Evolutionary conservation across 2,329 filamentous ascomycete genomes (phyloP).

Genomic region (Sporothrix mexicana): DNA sequence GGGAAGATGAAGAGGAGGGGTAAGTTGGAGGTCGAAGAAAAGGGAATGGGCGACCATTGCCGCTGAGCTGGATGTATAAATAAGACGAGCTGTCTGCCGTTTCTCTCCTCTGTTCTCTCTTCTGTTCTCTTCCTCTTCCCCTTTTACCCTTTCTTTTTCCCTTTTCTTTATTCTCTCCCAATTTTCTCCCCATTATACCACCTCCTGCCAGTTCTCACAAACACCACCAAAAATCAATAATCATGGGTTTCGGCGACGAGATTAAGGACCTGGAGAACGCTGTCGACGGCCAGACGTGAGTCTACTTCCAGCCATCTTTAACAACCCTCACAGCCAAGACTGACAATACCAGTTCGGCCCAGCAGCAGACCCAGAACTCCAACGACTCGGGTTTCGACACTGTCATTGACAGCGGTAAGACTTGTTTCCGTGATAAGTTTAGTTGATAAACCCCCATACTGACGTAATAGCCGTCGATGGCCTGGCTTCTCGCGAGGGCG

Average conservation of each 20-base stretch:
- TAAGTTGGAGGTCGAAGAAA: not conserved
- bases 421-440: not conserved
- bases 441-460: not conserved
- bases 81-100: slow-evolving; percentile 2
- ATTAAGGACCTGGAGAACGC: slow-evolving; percentile 44
- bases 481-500: slow-evolving; percentile 45
- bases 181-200: not conserved
- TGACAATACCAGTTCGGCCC: slow-evolving; percentile 39
- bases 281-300: slow-evolving; percentile 43
- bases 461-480: slow-evolving; percentile 42
- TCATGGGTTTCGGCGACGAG: slow-evolving; percentile 41
- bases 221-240: slow-evolving; percentile 27
- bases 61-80: slow-evolving; percentile 20
- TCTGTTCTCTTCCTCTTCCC: not conserved
- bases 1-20: not conserved
- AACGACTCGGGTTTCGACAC: slow-evolving; percentile 45
- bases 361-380: slow-evolving; percentile 42
- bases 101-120: too few relatives aligned
- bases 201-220: slow-evolving; percentile 1
- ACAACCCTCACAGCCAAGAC: not conserved
- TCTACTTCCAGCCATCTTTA: not conserved
- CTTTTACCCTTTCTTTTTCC: not conserved
- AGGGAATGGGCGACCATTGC: not conserved
- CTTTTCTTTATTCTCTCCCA: slow-evolving; percentile 1
- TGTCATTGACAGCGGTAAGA: slow-evolving; percentile 44